Evolutionary conservation across 805 yeast species (phyloP).

Genomic region (Lipomyces mesembrius): DNA sequence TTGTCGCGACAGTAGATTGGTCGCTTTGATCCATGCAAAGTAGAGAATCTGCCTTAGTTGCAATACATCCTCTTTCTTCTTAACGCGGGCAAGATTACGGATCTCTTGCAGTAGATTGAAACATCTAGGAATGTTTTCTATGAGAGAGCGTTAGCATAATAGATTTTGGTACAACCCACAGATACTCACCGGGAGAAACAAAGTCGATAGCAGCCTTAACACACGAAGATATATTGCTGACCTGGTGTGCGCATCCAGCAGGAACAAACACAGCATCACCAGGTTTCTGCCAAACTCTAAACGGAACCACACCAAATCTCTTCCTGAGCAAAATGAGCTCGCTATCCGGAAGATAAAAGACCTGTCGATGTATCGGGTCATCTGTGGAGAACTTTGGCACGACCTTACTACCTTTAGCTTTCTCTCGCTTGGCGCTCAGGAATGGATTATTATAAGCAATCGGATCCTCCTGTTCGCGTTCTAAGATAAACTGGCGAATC

Average conservation of each 20-base stretch:
- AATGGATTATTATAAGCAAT: constrained; percentile 25
- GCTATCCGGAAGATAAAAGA: constrained; percentile 29
- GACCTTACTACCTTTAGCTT: constrained; percentile 4
- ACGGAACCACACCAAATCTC: constrained; percentile 27
- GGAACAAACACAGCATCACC: constrained; percentile 38
- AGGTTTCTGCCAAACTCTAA: constrained; percentile 32
- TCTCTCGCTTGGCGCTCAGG: constrained; percentile 17
- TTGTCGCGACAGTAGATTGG: background rate
- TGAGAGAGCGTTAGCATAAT: background rate
- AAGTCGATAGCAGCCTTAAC: constrained; percentile 32
- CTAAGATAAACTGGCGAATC: constrained; percentile 26
- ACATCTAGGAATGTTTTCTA: constrained; percentile 32
- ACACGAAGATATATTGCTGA: constrained; percentile 34
- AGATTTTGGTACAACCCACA: background rate
- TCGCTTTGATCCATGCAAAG: constrained; percentile 28
- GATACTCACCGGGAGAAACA: constrained; percentile 32
- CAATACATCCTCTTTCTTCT: constrained; percentile 31
- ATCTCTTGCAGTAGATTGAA: constrained; percentile 20
- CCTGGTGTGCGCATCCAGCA: constrained; percentile 37
- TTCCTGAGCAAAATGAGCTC: constrained; percentile 27
- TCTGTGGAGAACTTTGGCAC: constrained; percentile 19
- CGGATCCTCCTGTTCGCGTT: constrained; percentile 33
- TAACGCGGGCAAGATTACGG: constrained; percentile 25
- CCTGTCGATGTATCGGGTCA: constrained; percentile 35
- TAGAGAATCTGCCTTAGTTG: constrained; percentile 30